Conservation (phyloP, 2,329 filamentous ascomycete species). For the Sporothrix sp. region DNA sequence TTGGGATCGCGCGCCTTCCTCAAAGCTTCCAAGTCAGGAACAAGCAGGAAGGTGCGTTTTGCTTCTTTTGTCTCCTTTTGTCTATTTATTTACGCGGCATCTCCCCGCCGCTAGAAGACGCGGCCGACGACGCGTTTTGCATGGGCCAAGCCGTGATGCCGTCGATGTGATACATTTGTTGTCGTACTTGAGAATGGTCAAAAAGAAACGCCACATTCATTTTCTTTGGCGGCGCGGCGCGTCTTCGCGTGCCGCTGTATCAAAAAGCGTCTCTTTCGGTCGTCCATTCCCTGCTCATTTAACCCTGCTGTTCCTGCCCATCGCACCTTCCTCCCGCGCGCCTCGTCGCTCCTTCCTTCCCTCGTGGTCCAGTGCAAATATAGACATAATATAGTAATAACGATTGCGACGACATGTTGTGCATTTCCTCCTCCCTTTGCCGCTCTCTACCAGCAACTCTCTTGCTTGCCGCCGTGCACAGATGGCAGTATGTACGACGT, state of each 20-base stretch:
- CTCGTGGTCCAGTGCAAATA: too few relatives aligned
- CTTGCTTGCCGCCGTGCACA: not conserved
- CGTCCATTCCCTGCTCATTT: constrained; percentile 1
- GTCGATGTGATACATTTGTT: not conserved
- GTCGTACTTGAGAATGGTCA: not conserved
- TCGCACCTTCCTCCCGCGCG: not conserved
- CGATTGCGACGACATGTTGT: not conserved
- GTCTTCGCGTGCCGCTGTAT: too few relatives aligned
- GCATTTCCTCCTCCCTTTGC: not conserved
- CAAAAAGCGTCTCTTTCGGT: too few relatives aligned
- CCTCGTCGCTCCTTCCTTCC: not conserved
- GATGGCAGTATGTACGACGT: not conserved
- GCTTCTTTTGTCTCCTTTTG: not conserved
- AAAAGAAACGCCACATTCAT: constrained; percentile 1
- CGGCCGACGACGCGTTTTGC: not conserved
- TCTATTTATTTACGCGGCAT: not conserved
- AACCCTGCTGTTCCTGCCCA: not conserved
- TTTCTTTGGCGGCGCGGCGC: not conserved
- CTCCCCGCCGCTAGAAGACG: too few relatives aligned
- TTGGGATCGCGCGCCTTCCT: too few relatives aligned
- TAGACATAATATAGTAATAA: not conserved
- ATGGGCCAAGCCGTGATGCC: not conserved
- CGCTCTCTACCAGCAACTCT: too few relatives aligned
- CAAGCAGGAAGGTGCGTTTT: too few relatives aligned
- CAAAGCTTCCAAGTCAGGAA: too few relatives aligned